phyloP scores from a whole-genome alignment of 1,284 basidiomycete species.

The Ustilago esculenta region DNA sequence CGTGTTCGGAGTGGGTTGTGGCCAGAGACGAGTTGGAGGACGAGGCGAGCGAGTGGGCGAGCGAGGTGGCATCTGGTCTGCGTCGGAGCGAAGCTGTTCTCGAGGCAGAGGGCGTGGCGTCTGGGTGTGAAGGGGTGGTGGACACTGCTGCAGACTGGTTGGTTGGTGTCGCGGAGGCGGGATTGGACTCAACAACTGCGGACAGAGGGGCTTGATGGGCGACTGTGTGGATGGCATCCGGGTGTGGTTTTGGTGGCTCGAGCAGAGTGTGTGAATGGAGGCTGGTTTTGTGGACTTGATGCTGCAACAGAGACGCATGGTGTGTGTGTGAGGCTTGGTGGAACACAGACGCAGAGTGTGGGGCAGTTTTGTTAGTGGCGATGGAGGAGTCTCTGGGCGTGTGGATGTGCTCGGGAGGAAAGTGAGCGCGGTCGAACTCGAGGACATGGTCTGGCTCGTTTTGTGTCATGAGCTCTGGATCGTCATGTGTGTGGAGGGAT shows the following conservation, averaged over 20 bases:
- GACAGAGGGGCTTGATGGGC: conserved; percentile 27
- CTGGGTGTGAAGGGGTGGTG: not conserved
- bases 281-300: conserved; percentile 15
- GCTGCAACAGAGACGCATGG: not conserved
- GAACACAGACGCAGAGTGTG: not conserved
- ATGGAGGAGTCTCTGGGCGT: conserved; percentile 17
- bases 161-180: conserved; percentile 22
- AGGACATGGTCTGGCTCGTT: conserved; percentile 47
- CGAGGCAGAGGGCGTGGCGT: conserved; percentile 18
- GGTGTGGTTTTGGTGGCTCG: conserved; percentile 37
- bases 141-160: too few species aligned
- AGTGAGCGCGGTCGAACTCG: conserved; percentile 47
- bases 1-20: conserved; percentile 24
- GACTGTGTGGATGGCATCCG: conserved; percentile 26
- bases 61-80: not conserved
- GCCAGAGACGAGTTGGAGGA: conserved; percentile 26
- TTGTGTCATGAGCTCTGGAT: conserved; percentile 44
- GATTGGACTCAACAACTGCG: conserved; percentile 23
- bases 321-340: not conserved
- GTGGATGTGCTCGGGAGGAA: conserved; percentile 36
- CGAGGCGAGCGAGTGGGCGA: conserved; percentile 1
- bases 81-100: conserved; percentile 18
- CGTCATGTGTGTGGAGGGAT: conserved; percentile 10
- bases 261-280: conserved; percentile 38
- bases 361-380: conserved; percentile 13